A percentile compares a stretch with the other conserved stretches of the same genome.
These are phyloP conservation scores for Westerdykella aurantiaca DNA, from an alignment of 2,329 filamentous ascomycete genomes.

Conservation along the genomic window DNA sequence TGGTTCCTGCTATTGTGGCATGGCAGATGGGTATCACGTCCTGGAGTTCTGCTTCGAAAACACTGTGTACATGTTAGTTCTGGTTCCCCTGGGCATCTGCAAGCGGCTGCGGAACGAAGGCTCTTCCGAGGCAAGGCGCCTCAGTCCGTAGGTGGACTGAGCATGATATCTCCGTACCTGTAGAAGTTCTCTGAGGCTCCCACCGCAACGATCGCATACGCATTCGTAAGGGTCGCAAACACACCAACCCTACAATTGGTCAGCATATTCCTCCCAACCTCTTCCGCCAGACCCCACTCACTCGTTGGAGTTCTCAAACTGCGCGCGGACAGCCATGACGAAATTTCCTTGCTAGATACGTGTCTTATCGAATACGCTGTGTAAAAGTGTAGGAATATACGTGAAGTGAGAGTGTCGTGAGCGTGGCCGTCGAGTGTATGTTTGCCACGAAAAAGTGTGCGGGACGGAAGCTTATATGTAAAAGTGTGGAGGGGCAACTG, in stretches of 20 bases:
- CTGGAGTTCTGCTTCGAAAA: conserved; percentile 96
- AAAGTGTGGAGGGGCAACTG: background rate
- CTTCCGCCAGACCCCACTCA: conserved; percentile 43
- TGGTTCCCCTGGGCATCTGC: background rate
- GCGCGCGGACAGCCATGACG: conserved; percentile 50
- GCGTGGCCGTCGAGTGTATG: conserved; percentile 3
- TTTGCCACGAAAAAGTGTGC: conserved; percentile 5
- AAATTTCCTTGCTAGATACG: background rate
- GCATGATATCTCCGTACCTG: conserved; percentile 49
- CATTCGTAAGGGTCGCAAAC: conserved; percentile 94
- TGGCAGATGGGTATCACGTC: conserved; percentile 96
- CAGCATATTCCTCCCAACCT: conserved; percentile 1
- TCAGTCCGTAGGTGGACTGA: background rate
- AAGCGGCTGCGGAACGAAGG: background rate
- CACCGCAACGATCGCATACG: conserved; percentile 88
- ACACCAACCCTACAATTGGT: conserved; percentile 71
- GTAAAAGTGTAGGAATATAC: background rate
- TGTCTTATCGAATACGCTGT: background rate
- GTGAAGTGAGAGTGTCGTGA: conserved; percentile 2
- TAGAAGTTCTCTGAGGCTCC: conserved; percentile 99
- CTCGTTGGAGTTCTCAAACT: conserved; percentile 91
- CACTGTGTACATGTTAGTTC: conserved; percentile 47
- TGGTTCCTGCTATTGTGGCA: conserved; percentile 91
- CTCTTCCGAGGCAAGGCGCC: background rate
- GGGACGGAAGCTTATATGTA: background rate